Base-by-base conservation (phyloP, 805 yeast species). In the Yamadazyma akitaensis region DNA sequence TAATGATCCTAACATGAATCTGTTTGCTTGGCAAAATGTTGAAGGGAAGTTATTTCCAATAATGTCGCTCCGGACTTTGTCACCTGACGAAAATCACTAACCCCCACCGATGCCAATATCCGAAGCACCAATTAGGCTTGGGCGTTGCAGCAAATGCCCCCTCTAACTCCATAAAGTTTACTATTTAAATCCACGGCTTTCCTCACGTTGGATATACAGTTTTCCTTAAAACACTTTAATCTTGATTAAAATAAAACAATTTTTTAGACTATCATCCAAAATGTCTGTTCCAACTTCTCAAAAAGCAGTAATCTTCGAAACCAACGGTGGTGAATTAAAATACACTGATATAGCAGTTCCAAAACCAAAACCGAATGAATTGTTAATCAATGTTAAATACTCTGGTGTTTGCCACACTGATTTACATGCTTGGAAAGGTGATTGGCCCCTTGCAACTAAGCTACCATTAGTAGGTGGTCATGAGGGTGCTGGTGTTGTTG, bases 401-500 rank as follows among this genome's bases (percentile, higher is more conserved):
- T 71, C 75, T 25, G 76, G 76, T 51, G 75, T 71, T 34, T 71
- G 76, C 56, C 76, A 71, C 60, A 71, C 75, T 40, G 75, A 71
- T 55, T 67, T 71, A 55, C 76, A 71, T 53, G 76, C 75, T 44
- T 70, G 75, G 75, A 67, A 69, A 56, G 75, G 75, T 53, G 75
- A 71, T 59, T 71, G 75, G 75, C 75, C 75, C 31, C 64, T 71
- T 54, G 62, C 53, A 42, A 69, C 75, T 53, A 71, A 71, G 53
- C 67, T 71, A 55, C 76, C 76, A 26, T 67, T 71, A 57, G 76
- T 71, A 17, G 76, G 76, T 44, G 76, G 75, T 51, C 76, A 71
- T 59, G 75, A 71, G 57, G 75, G 75, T 59, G 75, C 75, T n/a
- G 76, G 76, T 56, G 75, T 64, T 26, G 75, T 71, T 50, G 75